These are phyloP conservation scores for Crithidia mellificae DNA, from an alignment of 208 protist species.

Conservation along the genomic window DNA sequence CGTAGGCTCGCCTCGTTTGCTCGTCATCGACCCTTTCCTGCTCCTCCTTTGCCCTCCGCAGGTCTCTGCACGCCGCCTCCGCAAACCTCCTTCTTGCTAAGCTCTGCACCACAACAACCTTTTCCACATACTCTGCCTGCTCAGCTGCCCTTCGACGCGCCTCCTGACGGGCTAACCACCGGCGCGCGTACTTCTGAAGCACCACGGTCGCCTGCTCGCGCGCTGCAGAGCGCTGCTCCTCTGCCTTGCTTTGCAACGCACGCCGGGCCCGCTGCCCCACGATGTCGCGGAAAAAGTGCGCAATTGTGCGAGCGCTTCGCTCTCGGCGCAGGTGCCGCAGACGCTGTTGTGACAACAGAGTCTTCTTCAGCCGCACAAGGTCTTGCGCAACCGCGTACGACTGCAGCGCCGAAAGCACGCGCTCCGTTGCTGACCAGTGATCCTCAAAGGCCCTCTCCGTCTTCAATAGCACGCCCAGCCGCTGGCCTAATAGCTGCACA, in stretches of 20 bases:
- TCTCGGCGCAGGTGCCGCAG: constrained; percentile 40
- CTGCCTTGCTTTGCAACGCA: constrained; percentile 5
- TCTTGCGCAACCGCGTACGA: constrained; percentile 65
- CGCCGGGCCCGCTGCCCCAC: constrained; percentile 30
- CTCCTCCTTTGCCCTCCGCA: constrained; percentile 13
- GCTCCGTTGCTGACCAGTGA: constrained; percentile 65
- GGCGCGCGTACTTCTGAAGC: constrained; percentile 70
- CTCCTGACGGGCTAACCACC: constrained; percentile 64
- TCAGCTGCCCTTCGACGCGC: constrained; percentile 32
- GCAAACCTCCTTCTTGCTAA: constrained; percentile 43
- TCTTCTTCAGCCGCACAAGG: constrained; percentile 50
- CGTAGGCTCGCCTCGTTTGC: constrained; percentile 38
- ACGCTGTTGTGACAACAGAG: constrained; percentile 32
- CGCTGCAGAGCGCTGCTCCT: constrained; percentile 32
- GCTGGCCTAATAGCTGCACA: constrained; percentile 55
- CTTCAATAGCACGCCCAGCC: constrained; percentile 53
- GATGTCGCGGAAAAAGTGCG: constrained; percentile 59
- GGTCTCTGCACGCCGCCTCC: constrained; percentile 13
- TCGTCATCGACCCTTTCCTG: constrained; percentile 12
- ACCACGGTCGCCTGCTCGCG: constrained; percentile 41
- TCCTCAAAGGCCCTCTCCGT: constrained; percentile 70
- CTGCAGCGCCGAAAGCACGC: constrained; percentile 51
- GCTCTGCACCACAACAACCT: constrained; percentile 54
- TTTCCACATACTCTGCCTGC: constrained; percentile 31
- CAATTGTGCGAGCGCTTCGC: constrained; percentile 54